Base-by-base conservation (phyloP, 345 rosid genomes). In the Durio zibethinus region DNA sequence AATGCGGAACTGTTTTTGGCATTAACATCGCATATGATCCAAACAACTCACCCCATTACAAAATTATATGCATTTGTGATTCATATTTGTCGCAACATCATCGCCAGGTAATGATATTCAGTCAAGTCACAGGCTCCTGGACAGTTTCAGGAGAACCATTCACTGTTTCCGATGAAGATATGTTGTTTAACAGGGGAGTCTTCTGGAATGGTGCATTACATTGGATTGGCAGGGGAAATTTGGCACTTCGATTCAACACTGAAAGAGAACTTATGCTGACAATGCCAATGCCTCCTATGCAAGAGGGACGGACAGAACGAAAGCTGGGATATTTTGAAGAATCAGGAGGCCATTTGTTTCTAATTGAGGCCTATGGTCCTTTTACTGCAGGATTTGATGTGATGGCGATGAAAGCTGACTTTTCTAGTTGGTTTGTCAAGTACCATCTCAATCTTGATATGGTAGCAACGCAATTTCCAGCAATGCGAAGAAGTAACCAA, bases 391-490 rank as follows among this genome's bases (percentile, higher is more conserved):
- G 14, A 9, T 74, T 80, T 18, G 42, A 80, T 63, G 76, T 83
- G 67, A 59, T 67, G 78, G 83, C 77, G 77, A 74, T 80, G 85
- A 50, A 36, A 15, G 48, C 65, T 16, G 81, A 79, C 69, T 80
- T 74, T 52, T 80, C 79, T 5, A 42, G 79, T 68, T 77, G 85
- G 85, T 74, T 64, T 45, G 72, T 77, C 29, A 83, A 83, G 80
- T 80, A 83, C 83, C 78, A 70, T 42, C 64, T 83, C 35, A 31
- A 74, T 83, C 73, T 83, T 31, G 50, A 27, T 12, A 40, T 0
- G 45, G 11, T 79, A 31, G 40, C 31, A 14, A 1, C 0, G 1
- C 38, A 11, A 20, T 29, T 25, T 29, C 14, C 4, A 11, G n/a
- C 33, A 5, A 42, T 27, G 45, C 7, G 12, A 56, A 73, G 47